These are phyloP conservation scores for Heracleum sosnowskyi DNA, from an alignment of 129 eudicot genomes.

Conservation along the genomic window DNA sequence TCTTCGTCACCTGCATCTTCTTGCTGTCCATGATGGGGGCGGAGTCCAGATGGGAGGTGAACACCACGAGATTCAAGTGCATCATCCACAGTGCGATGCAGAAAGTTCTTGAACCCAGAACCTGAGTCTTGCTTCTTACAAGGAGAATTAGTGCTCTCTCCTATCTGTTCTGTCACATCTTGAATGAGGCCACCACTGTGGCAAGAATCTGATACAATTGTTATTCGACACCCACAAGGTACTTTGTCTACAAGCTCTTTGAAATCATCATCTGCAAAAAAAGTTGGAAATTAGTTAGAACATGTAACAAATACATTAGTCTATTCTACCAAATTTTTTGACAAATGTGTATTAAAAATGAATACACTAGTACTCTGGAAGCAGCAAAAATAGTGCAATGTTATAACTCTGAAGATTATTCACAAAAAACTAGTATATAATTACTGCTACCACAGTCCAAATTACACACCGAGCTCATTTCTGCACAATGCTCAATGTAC, in stretches of 20 bases:
- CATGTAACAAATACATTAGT: too few relatives aligned
- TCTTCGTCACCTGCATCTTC: slow-evolving; percentile 24
- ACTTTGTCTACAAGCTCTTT: slow-evolving; percentile 80
- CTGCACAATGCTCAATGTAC: background rate
- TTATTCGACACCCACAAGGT: slow-evolving; percentile 75
- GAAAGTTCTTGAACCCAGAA: slow-evolving; percentile 56
- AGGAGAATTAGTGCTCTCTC: slow-evolving; percentile 37
- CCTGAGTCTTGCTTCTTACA: slow-evolving; percentile 23
- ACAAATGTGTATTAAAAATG: too few relatives aligned
- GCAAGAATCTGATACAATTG: slow-evolving; percentile 94
- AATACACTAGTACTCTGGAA: too few relatives aligned
- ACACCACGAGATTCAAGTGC: slow-evolving; percentile 85
- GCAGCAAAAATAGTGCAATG: too few relatives aligned
- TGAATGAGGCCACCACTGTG: slow-evolving; percentile 96
- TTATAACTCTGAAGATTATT: too few relatives aligned
- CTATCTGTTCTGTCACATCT: slow-evolving; percentile 81
- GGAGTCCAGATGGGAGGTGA: slow-evolving; percentile 50
- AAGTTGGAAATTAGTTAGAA: background rate
- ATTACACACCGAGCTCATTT: too few relatives aligned
- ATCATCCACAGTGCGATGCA: slow-evolving; percentile 49
- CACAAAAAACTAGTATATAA: too few relatives aligned
- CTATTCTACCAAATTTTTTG: too few relatives aligned
- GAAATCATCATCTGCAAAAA: slow-evolving; percentile 71
- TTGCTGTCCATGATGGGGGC: slow-evolving; percentile 22
- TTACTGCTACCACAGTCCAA: too few relatives aligned